phyloP scores from a whole-genome alignment of 441 rosid species.

The Omphalea diandra region DNA sequence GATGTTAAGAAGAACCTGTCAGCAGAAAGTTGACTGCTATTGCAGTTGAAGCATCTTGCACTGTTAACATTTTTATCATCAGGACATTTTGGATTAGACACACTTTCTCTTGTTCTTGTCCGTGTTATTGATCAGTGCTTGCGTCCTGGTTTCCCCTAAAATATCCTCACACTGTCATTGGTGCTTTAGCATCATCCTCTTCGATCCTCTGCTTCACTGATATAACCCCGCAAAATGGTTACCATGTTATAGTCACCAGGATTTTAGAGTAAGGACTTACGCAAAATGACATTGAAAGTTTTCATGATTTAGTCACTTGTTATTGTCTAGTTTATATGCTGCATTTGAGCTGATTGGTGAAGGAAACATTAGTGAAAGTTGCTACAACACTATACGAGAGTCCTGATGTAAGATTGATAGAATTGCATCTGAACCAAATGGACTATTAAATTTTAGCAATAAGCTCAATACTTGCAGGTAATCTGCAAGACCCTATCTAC shows the following conservation, averaged over 20 bases:
- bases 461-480: conserved; percentile 26
- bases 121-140: conserved; percentile 46
- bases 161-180: conserved; percentile 57
- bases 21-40: conserved; percentile 30
- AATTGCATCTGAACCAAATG: conserved; percentile 14
- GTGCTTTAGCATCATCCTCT: conserved; percentile 71
- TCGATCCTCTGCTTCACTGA: conserved; percentile 59
- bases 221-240: conserved; percentile 48
- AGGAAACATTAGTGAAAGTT: conserved; percentile 29
- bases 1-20: conserved; percentile 29
- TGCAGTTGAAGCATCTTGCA: conserved; percentile 44
- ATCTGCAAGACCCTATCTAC: neutral
- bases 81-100: too few species aligned
- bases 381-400: conserved; percentile 22
- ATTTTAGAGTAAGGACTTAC: conserved; percentile 41
- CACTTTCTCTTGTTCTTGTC: neutral
- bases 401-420: conserved; percentile 31
- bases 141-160: conserved; percentile 64
- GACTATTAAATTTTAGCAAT: conserved; percentile 15
- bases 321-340: neutral
- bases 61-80: too few species aligned
- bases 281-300: neutral
- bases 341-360: neutral
- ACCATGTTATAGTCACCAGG: conserved; percentile 44
- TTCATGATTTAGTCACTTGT: neutral